Conservation (phyloP, 2,329 filamentous ascomycete genomes). For the Exophiala calicioides region DNA sequence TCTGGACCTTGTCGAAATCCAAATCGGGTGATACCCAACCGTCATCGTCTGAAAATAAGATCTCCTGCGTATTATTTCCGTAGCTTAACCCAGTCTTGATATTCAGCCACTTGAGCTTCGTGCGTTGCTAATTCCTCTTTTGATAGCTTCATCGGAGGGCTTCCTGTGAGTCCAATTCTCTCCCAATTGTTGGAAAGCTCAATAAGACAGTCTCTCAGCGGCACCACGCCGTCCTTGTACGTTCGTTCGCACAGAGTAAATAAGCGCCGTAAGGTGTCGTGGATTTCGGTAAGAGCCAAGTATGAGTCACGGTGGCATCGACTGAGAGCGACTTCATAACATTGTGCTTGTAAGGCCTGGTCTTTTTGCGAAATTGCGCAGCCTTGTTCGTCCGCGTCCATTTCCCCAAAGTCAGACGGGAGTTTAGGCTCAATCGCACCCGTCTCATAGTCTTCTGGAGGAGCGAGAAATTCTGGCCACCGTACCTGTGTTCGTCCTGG, state of each 20-base stretch:
- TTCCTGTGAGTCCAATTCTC: slow-evolving; percentile 30
- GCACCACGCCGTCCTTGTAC: slow-evolving; percentile 36
- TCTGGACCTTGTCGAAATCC: slow-evolving; percentile 33
- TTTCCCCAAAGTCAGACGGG: slow-evolving; percentile 35
- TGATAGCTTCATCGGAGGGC: slow-evolving; percentile 36
- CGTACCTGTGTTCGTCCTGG: slow-evolving; percentile 35
- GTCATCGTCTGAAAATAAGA: slow-evolving; percentile 38
- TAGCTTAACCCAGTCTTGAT: slow-evolving; percentile 34
- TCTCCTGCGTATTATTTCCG: slow-evolving; percentile 34
- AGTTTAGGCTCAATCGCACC: slow-evolving; percentile 30
- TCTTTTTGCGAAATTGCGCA: slow-evolving; percentile 25
- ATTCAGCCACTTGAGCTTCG: slow-evolving; percentile 36
- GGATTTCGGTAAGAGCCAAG: slow-evolving; percentile 36
- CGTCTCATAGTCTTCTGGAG: slow-evolving; percentile 25
- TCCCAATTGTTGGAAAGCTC: slow-evolving; percentile 36
- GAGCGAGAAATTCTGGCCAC: slow-evolving; percentile 33
- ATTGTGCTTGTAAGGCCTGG: slow-evolving; percentile 33
- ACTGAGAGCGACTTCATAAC: slow-evolving; percentile 37
- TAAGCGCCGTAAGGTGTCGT: too few species aligned
- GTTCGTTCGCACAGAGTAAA: slow-evolving; percentile 31
- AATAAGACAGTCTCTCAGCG: slow-evolving; percentile 39
- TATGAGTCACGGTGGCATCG: slow-evolving; percentile 30
- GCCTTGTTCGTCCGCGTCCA: slow-evolving; percentile 30
- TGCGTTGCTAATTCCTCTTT: slow-evolving; percentile 35
- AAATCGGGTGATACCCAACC: slow-evolving; percentile 39